These are phyloP conservation scores for Colletotrichum sp. DNA, from an alignment of 2,329 filamentous ascomycete genomes.

Conservation along the genomic window DNA sequence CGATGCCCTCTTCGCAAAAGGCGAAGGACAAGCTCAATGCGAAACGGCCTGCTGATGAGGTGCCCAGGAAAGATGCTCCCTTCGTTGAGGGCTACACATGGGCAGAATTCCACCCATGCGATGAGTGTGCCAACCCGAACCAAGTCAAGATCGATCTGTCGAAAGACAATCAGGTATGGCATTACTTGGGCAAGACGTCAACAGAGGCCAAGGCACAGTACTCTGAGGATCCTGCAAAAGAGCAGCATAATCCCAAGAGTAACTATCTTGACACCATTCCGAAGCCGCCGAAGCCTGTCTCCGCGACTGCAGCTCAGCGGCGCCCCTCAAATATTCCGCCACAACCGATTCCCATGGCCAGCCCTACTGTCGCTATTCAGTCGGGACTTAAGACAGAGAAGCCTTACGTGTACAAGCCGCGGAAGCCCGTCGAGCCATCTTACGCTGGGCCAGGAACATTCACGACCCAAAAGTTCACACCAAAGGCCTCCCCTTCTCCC, in stretches of 20 bases:
- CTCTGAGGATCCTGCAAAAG: slow-evolving; percentile 72
- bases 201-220: slow-evolving; percentile 93
- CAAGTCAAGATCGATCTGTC: slow-evolving; percentile 73
- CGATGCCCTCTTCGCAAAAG: slow-evolving; percentile 68
- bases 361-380: not conserved
- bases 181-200: slow-evolving; percentile 84
- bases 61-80: slow-evolving; percentile 67
- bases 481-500: slow-evolving; percentile 29
- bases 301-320: slow-evolving; percentile 28
- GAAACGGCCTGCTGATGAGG: slow-evolving; percentile 64
- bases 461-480: slow-evolving; percentile 39
- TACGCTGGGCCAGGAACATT: slow-evolving; percentile 28
- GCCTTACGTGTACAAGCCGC: slow-evolving; percentile 60
- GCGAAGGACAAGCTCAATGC: slow-evolving; percentile 72
- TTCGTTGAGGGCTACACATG: slow-evolving; percentile 75
- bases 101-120: slow-evolving; percentile 78
- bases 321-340: not conserved
- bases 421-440: slow-evolving; percentile 35
- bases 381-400: slow-evolving; percentile 40
- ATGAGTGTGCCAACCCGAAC: slow-evolving; percentile 55
- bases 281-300: slow-evolving; percentile 49
- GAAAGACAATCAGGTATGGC: slow-evolving; percentile 81
- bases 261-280: slow-evolving; percentile 76
- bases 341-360: slow-evolving; percentile 8
- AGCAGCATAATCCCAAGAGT: slow-evolving; percentile 69